Base-by-base conservation (phyloP, 164 flowering plant species). In the Litsea cubeba region DNA sequence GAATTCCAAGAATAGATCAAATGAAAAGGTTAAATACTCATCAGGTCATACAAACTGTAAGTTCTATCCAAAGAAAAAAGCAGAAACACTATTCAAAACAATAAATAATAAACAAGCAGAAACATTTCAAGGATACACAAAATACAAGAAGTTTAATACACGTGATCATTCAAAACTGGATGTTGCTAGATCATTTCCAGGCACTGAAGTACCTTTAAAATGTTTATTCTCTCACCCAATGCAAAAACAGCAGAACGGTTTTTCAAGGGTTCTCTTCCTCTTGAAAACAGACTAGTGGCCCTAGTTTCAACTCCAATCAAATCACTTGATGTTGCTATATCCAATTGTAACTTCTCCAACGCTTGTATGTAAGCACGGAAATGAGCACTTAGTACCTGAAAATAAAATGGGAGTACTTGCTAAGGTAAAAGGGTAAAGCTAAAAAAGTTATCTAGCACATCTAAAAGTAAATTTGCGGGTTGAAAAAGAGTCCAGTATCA, bases 281-380 rank as follows among this genome's bases (percentile, higher is more conserved):
- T 91, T 62, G 87, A 86, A 76, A 96, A 94, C 65, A 94, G 91
- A 74, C 98, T 76, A 30, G 87, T 77, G 78, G 88, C 85, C 84
- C 95, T 84, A 58, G 99, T 77, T 75, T 96, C 99, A 64, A 96
- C 91, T 70, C 97, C 99, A 82, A 96, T 96, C 86, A 96, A 76
- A 84, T 96, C 98, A 79, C 82, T 90, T 26, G 92, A 82, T 76
- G 95, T 88, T 76, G 97, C 98, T 72, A 96, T 91, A 85, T 96
- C 99, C 79, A 91, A 79, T 72, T 96, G 99, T 72, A 96, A 79
- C 76, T 90, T 96, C 89, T 96, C 99, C 71, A 94, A 70, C 35
- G 99, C 91, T 87, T 91, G 98, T 69, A 96, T 92, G 82, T 96
- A 96, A 65, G 98, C 97, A 79, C 95, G 97, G 72, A 96, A 94